phyloP scores from a whole-genome alignment of 768 basidiomycete genomes.

The Leccinum aurantiacum region DNA sequence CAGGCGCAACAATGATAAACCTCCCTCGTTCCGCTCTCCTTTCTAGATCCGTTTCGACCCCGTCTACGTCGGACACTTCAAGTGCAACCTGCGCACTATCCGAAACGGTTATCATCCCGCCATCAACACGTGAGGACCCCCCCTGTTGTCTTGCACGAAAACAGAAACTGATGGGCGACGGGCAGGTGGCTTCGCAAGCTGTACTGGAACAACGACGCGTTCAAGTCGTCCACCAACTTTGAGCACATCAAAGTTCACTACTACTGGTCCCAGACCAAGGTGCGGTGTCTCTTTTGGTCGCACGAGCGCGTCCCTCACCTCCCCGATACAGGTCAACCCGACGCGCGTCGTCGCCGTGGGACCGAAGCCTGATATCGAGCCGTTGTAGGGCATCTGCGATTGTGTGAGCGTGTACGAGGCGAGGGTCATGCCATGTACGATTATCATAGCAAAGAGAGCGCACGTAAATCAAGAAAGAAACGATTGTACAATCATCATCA shows the following conservation, averaged over 20 bases:
- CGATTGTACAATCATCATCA: not conserved
- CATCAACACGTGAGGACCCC: constrained; percentile 50
- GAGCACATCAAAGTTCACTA: constrained; percentile 62
- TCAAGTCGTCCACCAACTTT: constrained; percentile 86
- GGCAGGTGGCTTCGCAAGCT: constrained; percentile 77
- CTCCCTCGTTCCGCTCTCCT: not conserved
- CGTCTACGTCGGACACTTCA: constrained; percentile 91
- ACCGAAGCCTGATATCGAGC: constrained; percentile 66
- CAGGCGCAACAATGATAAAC: not conserved
- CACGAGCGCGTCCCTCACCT: constrained; percentile 1
- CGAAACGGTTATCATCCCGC: constrained; percentile 87
- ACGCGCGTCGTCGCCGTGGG: constrained; percentile 75
- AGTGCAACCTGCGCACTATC: constrained; percentile 86
- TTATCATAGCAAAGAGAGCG: not conserved
- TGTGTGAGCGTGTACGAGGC: too few relatives aligned
- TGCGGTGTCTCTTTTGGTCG: not conserved
- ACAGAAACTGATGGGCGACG: not conserved
- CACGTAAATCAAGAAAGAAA: not conserved
- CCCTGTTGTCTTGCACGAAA: not conserved
- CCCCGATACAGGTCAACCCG: constrained; percentile 65
- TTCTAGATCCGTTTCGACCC: constrained; percentile 81
- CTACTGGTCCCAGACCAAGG: constrained; percentile 37
- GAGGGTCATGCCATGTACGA: not conserved
- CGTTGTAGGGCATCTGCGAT: constrained; percentile 39
- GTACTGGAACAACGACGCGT: constrained; percentile 90